Conservation (phyloP, 441 rosid genomes). For the Euphorbia corollata region DNA sequence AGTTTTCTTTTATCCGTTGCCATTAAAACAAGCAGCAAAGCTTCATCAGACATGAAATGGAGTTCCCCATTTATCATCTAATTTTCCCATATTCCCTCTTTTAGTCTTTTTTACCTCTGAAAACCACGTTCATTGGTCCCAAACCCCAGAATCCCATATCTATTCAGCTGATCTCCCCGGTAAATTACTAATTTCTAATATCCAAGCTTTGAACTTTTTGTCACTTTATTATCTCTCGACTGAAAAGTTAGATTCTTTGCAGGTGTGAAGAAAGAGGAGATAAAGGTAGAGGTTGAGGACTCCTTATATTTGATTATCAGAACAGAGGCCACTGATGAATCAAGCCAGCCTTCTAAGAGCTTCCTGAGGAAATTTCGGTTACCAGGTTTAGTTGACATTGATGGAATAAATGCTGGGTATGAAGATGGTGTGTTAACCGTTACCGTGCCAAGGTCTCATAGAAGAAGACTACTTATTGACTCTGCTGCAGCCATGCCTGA, state of each 20-base stretch:
- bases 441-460: slow-evolving; percentile 44
- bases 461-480: slow-evolving; percentile 40
- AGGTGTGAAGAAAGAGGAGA: slow-evolving; percentile 78
- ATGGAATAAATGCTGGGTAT: slow-evolving; percentile 55
- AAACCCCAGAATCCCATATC: slow-evolving; percentile 64
- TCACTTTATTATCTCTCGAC: neutral
- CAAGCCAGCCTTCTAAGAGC: slow-evolving; percentile 34
- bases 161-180: slow-evolving; percentile 80
- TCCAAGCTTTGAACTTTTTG: slow-evolving; percentile 2
- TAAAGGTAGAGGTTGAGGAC: slow-evolving; percentile 72
- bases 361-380: slow-evolving; percentile 66
- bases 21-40: neutral
- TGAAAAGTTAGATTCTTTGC: slow-evolving; percentile 13
- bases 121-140: slow-evolving; percentile 60
- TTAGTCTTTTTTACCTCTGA: slow-evolving; percentile 26
- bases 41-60: neutral
- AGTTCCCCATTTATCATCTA: slow-evolving; percentile 28
- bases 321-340: slow-evolving; percentile 39
- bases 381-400: slow-evolving; percentile 44
- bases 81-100: slow-evolving; percentile 22
- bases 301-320: slow-evolving; percentile 55
- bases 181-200: slow-evolving; percentile 11
- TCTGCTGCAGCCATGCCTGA: slow-evolving; percentile 41
- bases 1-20: neutral
- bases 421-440: slow-evolving; percentile 67